Evolutionary conservation across 2,329 filamentous ascomycete species (phyloP).

Genomic region (Fusarium sp.): DNA sequence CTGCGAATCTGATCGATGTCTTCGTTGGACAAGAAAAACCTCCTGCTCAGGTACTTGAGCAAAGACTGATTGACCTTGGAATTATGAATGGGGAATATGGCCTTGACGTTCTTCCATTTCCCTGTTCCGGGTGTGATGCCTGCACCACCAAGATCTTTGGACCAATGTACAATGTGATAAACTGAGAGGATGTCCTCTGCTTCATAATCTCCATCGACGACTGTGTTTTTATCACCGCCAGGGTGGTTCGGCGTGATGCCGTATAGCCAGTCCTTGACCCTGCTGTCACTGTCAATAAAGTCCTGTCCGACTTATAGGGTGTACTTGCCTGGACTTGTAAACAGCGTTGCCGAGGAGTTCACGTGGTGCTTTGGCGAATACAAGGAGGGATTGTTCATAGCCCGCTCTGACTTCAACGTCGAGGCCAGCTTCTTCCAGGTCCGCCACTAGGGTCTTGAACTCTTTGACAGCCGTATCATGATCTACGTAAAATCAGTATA

Average conservation of each 20-base stretch:
- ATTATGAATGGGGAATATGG: slow-evolving; percentile 72
- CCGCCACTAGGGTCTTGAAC: slow-evolving; percentile 60
- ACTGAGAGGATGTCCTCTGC: slow-evolving; percentile 77
- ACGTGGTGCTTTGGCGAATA: slow-evolving; percentile 72
- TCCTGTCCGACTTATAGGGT: fast-evolving
- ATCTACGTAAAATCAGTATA: slow-evolving; percentile 35
- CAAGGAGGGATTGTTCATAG: slow-evolving; percentile 70
- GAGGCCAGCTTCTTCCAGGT: slow-evolving; percentile 70
- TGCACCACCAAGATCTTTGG: slow-evolving; percentile 67
- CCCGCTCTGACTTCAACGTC: slow-evolving; percentile 78
- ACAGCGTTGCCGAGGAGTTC: slow-evolving; percentile 71
- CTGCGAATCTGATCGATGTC: slow-evolving; percentile 69
- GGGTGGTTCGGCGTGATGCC: slow-evolving; percentile 73
- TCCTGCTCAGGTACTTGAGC: slow-evolving; percentile 65
- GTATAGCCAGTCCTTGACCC: slow-evolving; percentile 80
- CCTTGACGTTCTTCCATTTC: slow-evolving; percentile 68
- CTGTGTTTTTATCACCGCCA: slow-evolving; percentile 60
- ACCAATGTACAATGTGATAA: slow-evolving; percentile 71
- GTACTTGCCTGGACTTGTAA: slow-evolving; percentile 69
- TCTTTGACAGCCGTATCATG: slow-evolving; percentile 47
- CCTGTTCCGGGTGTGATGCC: slow-evolving; percentile 67
- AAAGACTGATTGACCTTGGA: slow-evolving; percentile 64
- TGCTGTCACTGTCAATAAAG: slow-evolving; percentile 42
- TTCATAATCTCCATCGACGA: slow-evolving; percentile 62
- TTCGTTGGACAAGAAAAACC: slow-evolving; percentile 58